Evolutionary conservation across 2,329 filamentous ascomycete genomes (phyloP), one percentile per base, ranked within the genome.

Genomic region (Neopestalotiopsis sp.): DNA sequence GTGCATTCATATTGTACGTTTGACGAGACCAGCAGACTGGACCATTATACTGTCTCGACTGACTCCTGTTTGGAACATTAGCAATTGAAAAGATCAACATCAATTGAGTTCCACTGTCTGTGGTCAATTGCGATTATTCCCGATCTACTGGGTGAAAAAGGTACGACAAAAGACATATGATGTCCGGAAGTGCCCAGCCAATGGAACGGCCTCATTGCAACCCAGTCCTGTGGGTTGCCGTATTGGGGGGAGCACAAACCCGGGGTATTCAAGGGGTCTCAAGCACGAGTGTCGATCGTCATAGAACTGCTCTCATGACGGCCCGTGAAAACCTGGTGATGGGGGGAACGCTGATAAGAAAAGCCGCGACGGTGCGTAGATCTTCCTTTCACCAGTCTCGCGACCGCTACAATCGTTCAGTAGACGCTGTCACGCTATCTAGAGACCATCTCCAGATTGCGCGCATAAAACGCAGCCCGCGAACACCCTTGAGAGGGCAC

Each of bases 301-400:
- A 64, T 64, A 24, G 61, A 24, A 52, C 42, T 64, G 61, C 61
- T 64, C 61, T 64, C 61, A 64, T 28, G 34, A 49, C 42, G 61
- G 61, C 28, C 61, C 24, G 59, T 62, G 59, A 20, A 40, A 12
- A 52, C 45, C 45, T 52, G 45, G 45, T 52, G 17, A n/a, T 34
- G 59, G 14, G 32, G 24, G 28, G 17, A 34, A 30, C 59, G 20
- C 32, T 40, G 59, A 62, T 62, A 62, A 62, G 59, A 40, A 40
- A 20, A 34, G 57, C 57, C 57, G 30, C 24, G 57, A 59, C 24
- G 59, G 59, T 40, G 17, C 32, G 28, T 20, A 20, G 32, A 34
- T 38, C 34, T 38, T 40, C 30, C n/a, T 34, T 24, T 34, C 34
- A 62, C 42, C n/a, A n/a, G 17, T n/a, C n/a, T 17, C 45, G 45